Base-by-base conservation (phyloP, 768 basidiomycete species). In the Trametes elegans region DNA sequence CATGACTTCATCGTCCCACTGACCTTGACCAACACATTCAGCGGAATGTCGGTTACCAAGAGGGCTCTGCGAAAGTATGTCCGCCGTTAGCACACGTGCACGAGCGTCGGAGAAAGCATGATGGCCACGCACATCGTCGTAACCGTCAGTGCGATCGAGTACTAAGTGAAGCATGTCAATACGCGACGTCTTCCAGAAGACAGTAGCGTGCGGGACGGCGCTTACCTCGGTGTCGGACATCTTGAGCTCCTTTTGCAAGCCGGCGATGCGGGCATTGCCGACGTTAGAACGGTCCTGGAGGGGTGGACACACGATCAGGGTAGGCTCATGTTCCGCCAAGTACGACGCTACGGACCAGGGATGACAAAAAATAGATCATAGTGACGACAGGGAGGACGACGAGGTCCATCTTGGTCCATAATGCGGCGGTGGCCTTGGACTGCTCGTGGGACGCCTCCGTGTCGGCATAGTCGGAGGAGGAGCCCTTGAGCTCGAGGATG, bases 251-350 rank as follows among this genome's bases (percentile, higher is more conserved):
- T 60, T 64, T 42, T 68, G 65, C n/a, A 73, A 60, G 19, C 71
- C 71, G 5, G 70, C 71, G 27, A 70, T 60, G 7, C 61, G 54
- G 8, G 70, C 71, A 58, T 71, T 71, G 1, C 69, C 70, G 7
- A 66, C 55, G 18, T 66, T 66, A 11, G 62, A 62, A 19, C 45
- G 44, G 43, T 58, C 57, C 57, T 58, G 31, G 10, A 44, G 29
- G 28, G 14, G 44, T 31, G 35, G 31, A 14, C 18, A 39, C 23
- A 35, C n/a, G 44, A 6, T 11, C 21, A 28, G 29, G 11, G 16
- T 14, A 23, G 27, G 31, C 6, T 40, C 23, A 29, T 10, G n/a
- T n/a, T 6, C 29, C n/a, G n/a, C 8, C 26, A 46, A 10, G 21
- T 18, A 31, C 44, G 7, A 19, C 28, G 11, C 19, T 9, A 46